Conservation (phyloP, 257 asterid species). For the Solanum tarapatanum region DNA sequence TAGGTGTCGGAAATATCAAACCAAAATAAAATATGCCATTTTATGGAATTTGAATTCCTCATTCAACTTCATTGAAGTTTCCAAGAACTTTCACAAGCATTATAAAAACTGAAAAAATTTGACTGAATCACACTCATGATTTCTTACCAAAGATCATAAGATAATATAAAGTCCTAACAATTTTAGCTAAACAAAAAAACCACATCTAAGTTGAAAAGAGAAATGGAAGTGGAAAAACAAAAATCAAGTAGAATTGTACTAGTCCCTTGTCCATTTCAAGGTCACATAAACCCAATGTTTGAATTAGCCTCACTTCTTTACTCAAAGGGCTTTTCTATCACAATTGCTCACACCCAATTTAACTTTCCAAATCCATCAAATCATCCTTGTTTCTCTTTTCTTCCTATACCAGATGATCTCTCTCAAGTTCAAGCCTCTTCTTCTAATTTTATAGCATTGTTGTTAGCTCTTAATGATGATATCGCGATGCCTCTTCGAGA, state of each 20-base stretch:
- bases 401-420: not conserved
- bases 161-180: not conserved
- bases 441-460: not conserved
- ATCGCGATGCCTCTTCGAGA: not conserved
- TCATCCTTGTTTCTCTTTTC: not conserved
- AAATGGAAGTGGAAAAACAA: not conserved
- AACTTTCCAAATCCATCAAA: conserved; percentile 4
- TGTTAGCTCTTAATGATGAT: conserved; percentile 8
- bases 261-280: not conserved
- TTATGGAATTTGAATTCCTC: not conserved
- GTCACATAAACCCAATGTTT: conserved; percentile 18
- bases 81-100: not conserved
- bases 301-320: conserved; percentile 8
- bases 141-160: not conserved
- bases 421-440: not conserved
- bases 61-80: not conserved
- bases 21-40: not conserved
- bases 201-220: not conserved
- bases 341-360: not conserved
- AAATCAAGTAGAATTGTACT: not conserved
- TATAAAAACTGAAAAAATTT: too few species aligned
- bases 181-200: not conserved
- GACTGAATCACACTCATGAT: not conserved
- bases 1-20: not conserved
- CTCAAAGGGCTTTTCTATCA: conserved; percentile 8